Conservation (phyloP, 75 land plant genomes). For the Adiantum capillusveneris region DNA sequence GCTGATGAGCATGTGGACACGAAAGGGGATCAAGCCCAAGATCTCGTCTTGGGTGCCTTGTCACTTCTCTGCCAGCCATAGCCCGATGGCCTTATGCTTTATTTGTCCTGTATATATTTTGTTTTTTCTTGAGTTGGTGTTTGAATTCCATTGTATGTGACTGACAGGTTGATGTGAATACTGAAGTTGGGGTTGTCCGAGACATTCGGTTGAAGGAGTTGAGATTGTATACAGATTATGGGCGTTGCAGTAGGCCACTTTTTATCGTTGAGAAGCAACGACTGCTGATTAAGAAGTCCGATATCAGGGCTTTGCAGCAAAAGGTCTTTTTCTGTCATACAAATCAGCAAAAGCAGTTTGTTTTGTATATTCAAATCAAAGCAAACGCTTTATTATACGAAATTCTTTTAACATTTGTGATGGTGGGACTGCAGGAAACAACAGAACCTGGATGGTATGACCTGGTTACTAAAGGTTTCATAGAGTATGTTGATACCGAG, state of each 20-base stretch:
- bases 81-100: no score
- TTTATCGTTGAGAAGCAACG: conserved; percentile 97
- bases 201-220: conserved; percentile 88
- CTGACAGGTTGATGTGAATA: conserved; percentile 93
- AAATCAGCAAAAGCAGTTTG: no score
- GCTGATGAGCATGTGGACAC: no score
- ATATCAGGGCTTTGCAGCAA: conserved; percentile 71
- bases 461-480: conserved; percentile 87
- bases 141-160: not conserved
- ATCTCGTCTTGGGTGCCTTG: no score
- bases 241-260: conserved; percentile 96
- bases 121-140: not conserved
- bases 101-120: no score
- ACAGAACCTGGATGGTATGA: conserved; percentile 96
- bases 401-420: not conserved
- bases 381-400: no score
- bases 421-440: conserved; percentile 46
- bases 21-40: no score
- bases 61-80: no score
- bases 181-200: conserved; percentile 96
- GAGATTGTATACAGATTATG: conserved; percentile 96
- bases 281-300: conserved; percentile 77
- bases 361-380: no score
- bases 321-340: conserved; percentile 39
- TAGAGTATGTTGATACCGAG: conserved; percentile 97